Base-by-base conservation (phyloP, 768 basidiomycete genomes). In the Solioccasus polychromus region DNA sequence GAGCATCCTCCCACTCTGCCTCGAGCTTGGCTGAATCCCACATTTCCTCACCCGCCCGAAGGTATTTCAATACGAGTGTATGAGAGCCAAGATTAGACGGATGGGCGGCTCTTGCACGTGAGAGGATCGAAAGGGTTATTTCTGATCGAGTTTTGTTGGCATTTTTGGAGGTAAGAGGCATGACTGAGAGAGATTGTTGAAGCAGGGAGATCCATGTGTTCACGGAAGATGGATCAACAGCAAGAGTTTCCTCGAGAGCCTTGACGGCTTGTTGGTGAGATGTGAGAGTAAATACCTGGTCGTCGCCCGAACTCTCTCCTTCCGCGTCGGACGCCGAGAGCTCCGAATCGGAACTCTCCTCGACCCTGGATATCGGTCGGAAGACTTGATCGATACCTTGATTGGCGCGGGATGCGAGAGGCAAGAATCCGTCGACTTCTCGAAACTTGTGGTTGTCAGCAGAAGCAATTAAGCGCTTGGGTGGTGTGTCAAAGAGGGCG, bases 11-110 rank as follows among this genome's bases (percentile, higher is more conserved):
- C 90, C 90, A 92, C 54, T 89, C 85, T 3, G 69, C 68, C 19
- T 58, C 43, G 15, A 84, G 55, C 62, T 79, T 79, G 34, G 69
- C 70, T 44, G 71, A 71, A 19, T 74, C 61, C 88, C 87, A 90
- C 15, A 85, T 56, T 48, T 86, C 80, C 64, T 88, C 85, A 15
- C 87, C 87, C 2, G 84, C 79, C 43, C 75, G 76, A 36, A 92
- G 68, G 66, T 86, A 85, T 44, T 73, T 75, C 24, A 88, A 58
- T n/a, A 24, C 92, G 68, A 4, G 59, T 35, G 31, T 68, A 69
- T 3, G 83, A 85, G 18, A 52, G 61, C n/a, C n/a, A 3, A 59
- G 42, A 57, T 85, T 85, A 23, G 61, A 59, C 8, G 77, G 70
- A 51, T 85, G 73, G 1, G 77, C 77, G 17, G 70, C 56, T 9